phyloP scores from a whole-genome alignment of 2,329 filamentous ascomycete genomes.

The Pochonia chlamydosporia region DNA sequence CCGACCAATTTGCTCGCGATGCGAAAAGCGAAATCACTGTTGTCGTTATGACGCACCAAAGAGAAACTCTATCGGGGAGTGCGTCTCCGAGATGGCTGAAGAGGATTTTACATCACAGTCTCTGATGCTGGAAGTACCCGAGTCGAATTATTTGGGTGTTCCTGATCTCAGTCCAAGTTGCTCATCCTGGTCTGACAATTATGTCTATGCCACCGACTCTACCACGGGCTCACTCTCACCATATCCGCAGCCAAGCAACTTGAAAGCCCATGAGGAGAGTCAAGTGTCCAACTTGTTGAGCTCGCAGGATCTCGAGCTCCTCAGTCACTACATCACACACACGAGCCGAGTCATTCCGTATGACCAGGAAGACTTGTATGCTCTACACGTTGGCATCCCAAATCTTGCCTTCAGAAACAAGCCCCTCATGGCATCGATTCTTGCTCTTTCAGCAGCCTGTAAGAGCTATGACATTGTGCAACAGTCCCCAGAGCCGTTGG shows the following conservation, averaged over 20 bases:
- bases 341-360: constrained; percentile 30
- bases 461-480: constrained; percentile 28
- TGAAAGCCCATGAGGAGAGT: background rate
- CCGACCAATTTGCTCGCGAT: constrained; percentile 26
- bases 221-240: background rate
- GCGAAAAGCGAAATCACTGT: constrained; percentile 20
- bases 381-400: constrained; percentile 34
- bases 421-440: constrained; percentile 34
- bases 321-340: constrained; percentile 36
- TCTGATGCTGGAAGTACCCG: background rate
- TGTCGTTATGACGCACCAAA: constrained; percentile 21
- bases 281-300: constrained; percentile 12
- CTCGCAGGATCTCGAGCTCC: constrained; percentile 27
- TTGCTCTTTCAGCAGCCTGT: constrained; percentile 35
- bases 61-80: background rate
- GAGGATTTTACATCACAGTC: background rate
- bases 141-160: background rate
- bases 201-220: background rate
- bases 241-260: background rate
- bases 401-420: constrained; percentile 33
- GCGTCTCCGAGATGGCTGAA: background rate
- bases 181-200: background rate
- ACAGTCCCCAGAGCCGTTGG: background rate
- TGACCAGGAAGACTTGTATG: constrained; percentile 31
- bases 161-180: background rate